Conservation (phyloP, 495 filamentous ascomycete genomes). For the Penicillium bovifimosum region DNA sequence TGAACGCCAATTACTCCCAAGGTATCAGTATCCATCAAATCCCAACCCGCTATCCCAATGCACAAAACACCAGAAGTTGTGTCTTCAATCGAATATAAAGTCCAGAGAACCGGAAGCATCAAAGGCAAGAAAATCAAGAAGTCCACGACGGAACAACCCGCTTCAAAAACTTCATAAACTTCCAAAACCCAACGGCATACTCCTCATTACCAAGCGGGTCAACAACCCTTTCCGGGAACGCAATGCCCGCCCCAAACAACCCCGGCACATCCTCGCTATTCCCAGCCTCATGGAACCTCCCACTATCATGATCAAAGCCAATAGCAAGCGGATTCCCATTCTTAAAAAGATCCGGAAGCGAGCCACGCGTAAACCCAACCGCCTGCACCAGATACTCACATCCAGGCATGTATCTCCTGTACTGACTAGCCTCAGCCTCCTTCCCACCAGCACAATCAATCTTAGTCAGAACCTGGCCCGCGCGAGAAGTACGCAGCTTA, state of each 20-base stretch:
- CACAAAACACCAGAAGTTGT: neutral
- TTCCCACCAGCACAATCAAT: conserved; percentile 41
- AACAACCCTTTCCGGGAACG: conserved; percentile 53
- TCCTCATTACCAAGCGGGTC: conserved; percentile 58
- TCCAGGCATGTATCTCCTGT: conserved; percentile 37
- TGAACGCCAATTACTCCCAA: neutral
- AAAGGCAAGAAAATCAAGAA: neutral
- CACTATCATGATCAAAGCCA: conserved; percentile 46
- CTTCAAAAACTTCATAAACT: conserved; percentile 59
- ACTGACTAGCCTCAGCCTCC: conserved; percentile 34
- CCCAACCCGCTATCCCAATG: neutral
- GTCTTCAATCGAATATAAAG: neutral
- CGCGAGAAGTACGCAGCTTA: conserved; percentile 39
- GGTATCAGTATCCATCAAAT: conserved; percentile 1
- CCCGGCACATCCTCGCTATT: conserved; percentile 38
- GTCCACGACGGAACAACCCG: conserved; percentile 45
- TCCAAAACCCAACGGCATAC: conserved; percentile 55
- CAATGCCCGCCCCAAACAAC: conserved; percentile 55
- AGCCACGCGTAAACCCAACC: conserved; percentile 48
- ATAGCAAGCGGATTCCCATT: conserved; percentile 27
- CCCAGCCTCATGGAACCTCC: conserved; percentile 40
- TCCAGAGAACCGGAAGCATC: neutral
- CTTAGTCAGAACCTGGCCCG: conserved; percentile 46
- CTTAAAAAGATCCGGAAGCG: conserved; percentile 39
- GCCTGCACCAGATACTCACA: conserved; percentile 51